Evolutionary conservation across 345 rosid species (phyloP).

Genomic region (Linum trigynum): DNA sequence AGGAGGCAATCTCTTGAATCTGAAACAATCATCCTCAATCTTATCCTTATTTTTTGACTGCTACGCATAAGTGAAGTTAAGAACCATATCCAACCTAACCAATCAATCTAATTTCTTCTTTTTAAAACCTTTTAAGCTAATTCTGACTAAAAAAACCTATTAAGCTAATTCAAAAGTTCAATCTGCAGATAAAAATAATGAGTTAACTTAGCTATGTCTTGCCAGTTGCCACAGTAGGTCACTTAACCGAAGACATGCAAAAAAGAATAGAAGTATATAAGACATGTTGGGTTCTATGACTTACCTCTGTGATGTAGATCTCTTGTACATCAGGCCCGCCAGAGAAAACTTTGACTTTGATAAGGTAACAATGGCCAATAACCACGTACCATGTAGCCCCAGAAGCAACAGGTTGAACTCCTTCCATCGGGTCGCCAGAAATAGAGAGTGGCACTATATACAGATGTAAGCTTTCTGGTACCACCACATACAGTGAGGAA

Average conservation of each 20-base stretch:
- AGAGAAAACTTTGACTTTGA: constrained; percentile 65
- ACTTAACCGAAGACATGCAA: neutral
- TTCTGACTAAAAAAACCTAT: neutral
- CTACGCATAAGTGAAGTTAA: neutral
- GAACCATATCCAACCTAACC: neutral
- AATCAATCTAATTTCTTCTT: neutral
- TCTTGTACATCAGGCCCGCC: constrained; percentile 55
- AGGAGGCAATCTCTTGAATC: neutral
- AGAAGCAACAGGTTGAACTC: constrained; percentile 45
- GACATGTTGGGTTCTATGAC: constrained; percentile 1
- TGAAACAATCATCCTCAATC: neutral
- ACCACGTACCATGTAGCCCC: constrained; percentile 65
- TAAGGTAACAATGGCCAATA: constrained; percentile 55
- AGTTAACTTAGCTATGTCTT: neutral
- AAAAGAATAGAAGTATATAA: neutral
- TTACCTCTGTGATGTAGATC: constrained; percentile 81
- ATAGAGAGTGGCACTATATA: constrained; percentile 47
- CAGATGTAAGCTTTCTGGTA: constrained; percentile 54
- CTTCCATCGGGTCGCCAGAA: constrained; percentile 49
- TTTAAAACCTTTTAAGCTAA: too few relatives aligned
- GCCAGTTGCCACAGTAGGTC: neutral
- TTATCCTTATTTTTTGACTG: neutral
- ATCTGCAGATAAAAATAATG: too few relatives aligned
- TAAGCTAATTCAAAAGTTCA: neutral
- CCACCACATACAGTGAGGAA: constrained; percentile 72